These are phyloP conservation scores for Gyrodon lividus DNA, from an alignment of 768 basidiomycete species.

Conservation along the genomic window DNA sequence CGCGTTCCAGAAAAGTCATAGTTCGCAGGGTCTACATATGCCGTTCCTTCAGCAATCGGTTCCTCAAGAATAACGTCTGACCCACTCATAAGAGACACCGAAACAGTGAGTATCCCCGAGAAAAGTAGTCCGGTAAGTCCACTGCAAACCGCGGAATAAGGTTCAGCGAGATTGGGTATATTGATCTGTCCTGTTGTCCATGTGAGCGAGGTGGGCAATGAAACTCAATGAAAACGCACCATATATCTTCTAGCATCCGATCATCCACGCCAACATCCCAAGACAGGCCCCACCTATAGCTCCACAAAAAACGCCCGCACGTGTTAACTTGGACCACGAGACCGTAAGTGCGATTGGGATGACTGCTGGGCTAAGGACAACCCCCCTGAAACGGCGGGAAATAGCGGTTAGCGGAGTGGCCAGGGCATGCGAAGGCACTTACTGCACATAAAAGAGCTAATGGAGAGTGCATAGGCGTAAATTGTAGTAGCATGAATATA, in stretches of 20 bases:
- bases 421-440: neutral
- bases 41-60: neutral
- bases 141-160: constrained; percentile 41
- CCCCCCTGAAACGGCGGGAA: constrained; percentile 36
- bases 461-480: constrained; percentile 2
- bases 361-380: constrained; percentile 49
- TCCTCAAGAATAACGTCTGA: neutral
- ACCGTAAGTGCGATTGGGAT: constrained; percentile 48
- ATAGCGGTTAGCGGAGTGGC: neutral
- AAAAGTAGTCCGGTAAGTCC: constrained; percentile 38
- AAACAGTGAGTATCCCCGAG: constrained; percentile 37
- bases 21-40: constrained; percentile 34
- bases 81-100: constrained; percentile 36
- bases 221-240: constrained; percentile 23
- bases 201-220: neutral
- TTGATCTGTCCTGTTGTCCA: constrained; percentile 32
- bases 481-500: neutral
- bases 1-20: constrained; percentile 40
- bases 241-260: constrained; percentile 50
- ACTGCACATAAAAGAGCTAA: constrained; percentile 48
- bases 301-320: constrained; percentile 39
- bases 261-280: constrained; percentile 51
- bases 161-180: constrained; percentile 36
- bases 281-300: constrained; percentile 40
- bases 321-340: constrained; percentile 45